Conservation (phyloP, 305 asterid genomes). For the Ajuga reptans region DNA sequence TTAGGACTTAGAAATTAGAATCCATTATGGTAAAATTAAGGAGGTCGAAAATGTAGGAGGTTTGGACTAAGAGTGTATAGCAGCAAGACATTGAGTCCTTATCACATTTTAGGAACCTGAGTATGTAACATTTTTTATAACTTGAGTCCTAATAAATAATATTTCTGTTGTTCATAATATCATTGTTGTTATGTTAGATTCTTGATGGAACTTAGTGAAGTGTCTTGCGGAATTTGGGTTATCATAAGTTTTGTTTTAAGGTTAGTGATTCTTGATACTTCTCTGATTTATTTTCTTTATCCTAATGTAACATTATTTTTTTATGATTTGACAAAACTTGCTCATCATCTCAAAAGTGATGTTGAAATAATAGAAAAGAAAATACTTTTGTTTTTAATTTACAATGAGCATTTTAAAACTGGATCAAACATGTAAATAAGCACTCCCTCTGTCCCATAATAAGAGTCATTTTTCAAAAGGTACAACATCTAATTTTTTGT, state of each 20-base stretch:
- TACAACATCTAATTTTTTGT: no score
- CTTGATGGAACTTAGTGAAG: slow-evolving; percentile 15
- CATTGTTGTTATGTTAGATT: slow-evolving; percentile 11
- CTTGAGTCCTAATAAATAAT: neutral
- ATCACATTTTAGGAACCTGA: neutral
- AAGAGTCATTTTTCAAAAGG: no score
- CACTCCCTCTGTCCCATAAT: no score
- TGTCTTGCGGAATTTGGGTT: slow-evolving; percentile 15
- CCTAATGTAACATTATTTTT: neutral
- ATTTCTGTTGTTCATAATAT: neutral
- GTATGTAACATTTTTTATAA: neutral
- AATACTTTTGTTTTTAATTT: neutral
- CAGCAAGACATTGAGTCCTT: neutral
- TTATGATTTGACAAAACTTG: neutral
- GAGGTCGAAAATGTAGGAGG: neutral
- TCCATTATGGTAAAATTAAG: neutral
- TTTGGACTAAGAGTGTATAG: neutral
- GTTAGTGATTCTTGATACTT: slow-evolving; percentile 13
- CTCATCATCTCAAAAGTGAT: neutral
- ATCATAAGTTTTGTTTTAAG: slow-evolving; percentile 5
- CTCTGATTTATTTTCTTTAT: neutral
- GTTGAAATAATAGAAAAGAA: neutral
- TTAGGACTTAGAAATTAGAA: no score
- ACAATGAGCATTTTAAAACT: neutral
- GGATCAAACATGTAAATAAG: neutral